Evolutionary conservation across 2,329 filamentous ascomycete species (phyloP).

Genomic region (Arthrobotrys sinensis): DNA sequence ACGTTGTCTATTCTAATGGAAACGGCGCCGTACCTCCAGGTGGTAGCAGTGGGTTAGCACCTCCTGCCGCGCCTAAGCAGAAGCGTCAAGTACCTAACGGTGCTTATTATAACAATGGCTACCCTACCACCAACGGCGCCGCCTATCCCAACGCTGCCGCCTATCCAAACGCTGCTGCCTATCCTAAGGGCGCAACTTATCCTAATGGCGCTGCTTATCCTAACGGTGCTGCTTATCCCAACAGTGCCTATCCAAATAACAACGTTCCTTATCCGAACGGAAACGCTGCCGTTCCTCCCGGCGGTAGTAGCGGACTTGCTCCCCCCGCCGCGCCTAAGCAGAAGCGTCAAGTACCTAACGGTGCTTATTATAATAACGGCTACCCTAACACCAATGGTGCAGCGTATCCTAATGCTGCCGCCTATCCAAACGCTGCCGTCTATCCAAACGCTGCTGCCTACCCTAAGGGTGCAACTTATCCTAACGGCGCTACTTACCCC

Average conservation of each 20-base stretch:
- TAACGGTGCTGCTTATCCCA: conserved; percentile 1
- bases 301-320: neutral
- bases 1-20: neutral
- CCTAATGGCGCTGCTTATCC: neutral
- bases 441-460: conserved; percentile 1
- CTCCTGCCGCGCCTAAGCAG: neutral
- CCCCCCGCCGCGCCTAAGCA: conserved; percentile 2
- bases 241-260: neutral
- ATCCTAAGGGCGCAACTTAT: neutral
- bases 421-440: neutral
- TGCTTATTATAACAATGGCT: neutral
- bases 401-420: neutral
- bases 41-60: conserved; percentile 1
- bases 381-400: neutral
- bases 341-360: neutral
- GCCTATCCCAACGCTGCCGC: neutral
- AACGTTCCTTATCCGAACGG: neutral
- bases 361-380: neutral
- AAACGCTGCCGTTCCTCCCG: neutral
- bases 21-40: neutral
- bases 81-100: neutral
- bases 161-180: neutral
- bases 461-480: neutral
- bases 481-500: neutral
- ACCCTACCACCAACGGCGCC: neutral